Evolutionary conservation across 305 asterid species (phyloP).

Genomic region (Striga hermonthica): DNA sequence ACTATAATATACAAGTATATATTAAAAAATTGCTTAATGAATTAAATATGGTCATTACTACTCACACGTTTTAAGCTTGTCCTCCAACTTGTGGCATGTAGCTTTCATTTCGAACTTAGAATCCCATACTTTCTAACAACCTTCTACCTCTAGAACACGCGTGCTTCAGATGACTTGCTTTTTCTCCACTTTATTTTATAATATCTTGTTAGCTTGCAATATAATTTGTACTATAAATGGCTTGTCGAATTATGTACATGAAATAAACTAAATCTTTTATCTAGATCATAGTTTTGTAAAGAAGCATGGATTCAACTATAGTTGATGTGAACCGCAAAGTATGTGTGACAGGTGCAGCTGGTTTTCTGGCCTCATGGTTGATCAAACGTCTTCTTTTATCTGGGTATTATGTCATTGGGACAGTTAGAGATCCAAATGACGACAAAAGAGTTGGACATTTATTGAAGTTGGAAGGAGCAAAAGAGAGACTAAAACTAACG

Average conservation of each 20-base stretch:
- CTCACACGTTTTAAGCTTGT: too few species aligned
- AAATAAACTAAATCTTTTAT: not conserved
- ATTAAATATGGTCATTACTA: too few species aligned
- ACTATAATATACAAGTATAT: too few species aligned
- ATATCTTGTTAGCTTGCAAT: not conserved
- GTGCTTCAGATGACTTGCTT: conserved; percentile 43
- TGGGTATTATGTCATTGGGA: conserved; percentile 72
- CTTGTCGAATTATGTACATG: not conserved
- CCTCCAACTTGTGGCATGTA: too few species aligned
- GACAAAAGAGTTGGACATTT: conserved; percentile 67
- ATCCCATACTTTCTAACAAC: too few species aligned
- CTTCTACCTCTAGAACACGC: not conserved
- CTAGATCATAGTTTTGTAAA: not conserved
- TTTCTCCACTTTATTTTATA: not conserved
- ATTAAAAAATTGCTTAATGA: too few species aligned
- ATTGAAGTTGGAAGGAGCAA: conserved; percentile 61
- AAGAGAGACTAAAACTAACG: conserved; percentile 45
- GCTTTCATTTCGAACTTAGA: too few species aligned
- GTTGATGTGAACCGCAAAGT: conserved; percentile 36
- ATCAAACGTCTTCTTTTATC: conserved; percentile 71
- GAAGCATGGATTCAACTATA: not conserved
- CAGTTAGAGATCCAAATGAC: conserved; percentile 88
- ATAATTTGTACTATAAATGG: not conserved
- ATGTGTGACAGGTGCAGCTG: conserved; percentile 91
- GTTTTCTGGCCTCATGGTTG: conserved; percentile 86